These are phyloP conservation scores for Cornus controversa DNA, from an alignment of 148 eudicot genomes.

Conservation along the genomic window DNA sequence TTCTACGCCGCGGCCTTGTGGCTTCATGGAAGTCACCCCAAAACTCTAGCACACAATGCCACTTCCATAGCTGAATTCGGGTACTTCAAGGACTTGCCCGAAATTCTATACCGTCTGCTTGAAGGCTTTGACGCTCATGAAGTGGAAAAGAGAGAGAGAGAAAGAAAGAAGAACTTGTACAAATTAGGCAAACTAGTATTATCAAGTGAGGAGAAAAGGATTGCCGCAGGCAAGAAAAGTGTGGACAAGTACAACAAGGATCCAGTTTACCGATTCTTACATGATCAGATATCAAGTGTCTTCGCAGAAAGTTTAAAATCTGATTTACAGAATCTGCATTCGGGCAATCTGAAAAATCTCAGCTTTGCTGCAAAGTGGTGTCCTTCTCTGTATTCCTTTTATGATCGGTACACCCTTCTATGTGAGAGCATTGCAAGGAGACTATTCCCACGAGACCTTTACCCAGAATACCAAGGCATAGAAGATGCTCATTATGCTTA, in stretches of 20 bases:
- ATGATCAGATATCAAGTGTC: slow-evolving; percentile 2
- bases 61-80: slow-evolving; percentile 5
- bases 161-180: too few relatives aligned
- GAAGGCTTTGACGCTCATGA: slow-evolving; percentile 14
- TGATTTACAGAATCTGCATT: slow-evolving; percentile 4
- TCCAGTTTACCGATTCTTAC: slow-evolving; percentile 13
- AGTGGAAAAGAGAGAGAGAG: neutral
- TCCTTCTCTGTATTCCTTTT: slow-evolving; percentile 1
- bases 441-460: slow-evolving; percentile 3
- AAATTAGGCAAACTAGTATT: too few relatives aligned
- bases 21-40: slow-evolving; percentile 11
- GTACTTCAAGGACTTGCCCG: slow-evolving; percentile 17
- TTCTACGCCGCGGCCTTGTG: slow-evolving; percentile 13
- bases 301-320: neutral
- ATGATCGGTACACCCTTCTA: neutral
- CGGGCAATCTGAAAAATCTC: slow-evolving; percentile 4
- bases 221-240: slow-evolving; percentile 3
- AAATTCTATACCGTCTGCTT: slow-evolving; percentile 17
- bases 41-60: slow-evolving; percentile 13
- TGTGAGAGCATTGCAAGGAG: slow-evolving; percentile 12
- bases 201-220: neutral
- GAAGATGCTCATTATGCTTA: slow-evolving; percentile 3
- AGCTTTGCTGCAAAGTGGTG: slow-evolving; percentile 17
- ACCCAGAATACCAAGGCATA: slow-evolving; percentile 1
- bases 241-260: slow-evolving; percentile 9